Conservation (phyloP, 805 yeast genomes). For the Suhomyces kilbournensis region DNA sequence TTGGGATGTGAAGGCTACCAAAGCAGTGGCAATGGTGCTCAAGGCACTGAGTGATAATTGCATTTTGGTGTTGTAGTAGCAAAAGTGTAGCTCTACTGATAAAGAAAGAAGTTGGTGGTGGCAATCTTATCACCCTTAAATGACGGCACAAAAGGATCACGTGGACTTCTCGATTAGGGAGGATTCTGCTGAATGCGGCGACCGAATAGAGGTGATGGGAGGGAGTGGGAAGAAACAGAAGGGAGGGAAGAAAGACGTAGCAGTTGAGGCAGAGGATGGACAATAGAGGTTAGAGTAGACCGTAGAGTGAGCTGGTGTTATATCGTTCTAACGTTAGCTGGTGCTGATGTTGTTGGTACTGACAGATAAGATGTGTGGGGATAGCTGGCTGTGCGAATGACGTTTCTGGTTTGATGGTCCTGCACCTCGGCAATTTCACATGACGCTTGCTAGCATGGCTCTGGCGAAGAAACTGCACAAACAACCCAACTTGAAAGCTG, state of each 20-base stretch:
- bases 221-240: too few species aligned
- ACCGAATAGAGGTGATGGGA: too few species aligned
- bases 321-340: neutral
- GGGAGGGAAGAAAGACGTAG: too few species aligned
- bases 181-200: neutral
- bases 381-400: neutral
- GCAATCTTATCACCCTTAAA: slow-evolving; percentile 7
- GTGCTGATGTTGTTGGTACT: neutral
- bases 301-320: too few species aligned
- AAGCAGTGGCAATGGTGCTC: slow-evolving; percentile 41
- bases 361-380: neutral
- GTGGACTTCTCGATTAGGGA: too few species aligned
- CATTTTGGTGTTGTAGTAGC: slow-evolving; percentile 16
- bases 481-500: too few species aligned
- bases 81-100: neutral
- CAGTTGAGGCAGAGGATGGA: too few species aligned
- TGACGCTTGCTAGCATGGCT: neutral
- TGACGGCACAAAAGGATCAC: neutral
- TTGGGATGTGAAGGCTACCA: slow-evolving; percentile 28
- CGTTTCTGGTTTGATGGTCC: neutral
- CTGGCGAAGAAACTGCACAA: neutral
- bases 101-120: slow-evolving; percentile 1
- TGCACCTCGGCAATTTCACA: neutral
- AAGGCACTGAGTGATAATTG: slow-evolving; percentile 36
- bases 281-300: too few species aligned